These are phyloP conservation scores for Fusarium buharicum DNA, from an alignment of 2,329 filamentous ascomycete species.

Conservation along the genomic window DNA sequence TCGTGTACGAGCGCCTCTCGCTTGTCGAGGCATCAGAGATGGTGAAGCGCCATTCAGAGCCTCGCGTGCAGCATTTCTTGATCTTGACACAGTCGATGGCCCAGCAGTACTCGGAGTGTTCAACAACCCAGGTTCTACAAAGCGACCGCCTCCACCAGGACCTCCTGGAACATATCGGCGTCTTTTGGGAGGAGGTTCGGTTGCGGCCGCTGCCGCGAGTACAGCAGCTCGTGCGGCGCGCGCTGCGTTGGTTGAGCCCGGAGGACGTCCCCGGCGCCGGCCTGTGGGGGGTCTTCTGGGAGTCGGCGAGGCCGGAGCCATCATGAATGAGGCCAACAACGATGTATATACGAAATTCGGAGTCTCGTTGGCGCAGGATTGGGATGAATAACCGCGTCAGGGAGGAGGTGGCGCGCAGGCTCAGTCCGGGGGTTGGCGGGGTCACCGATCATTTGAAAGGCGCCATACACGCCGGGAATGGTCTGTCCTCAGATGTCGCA, in stretches of 20 bases:
- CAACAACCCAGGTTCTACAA: slow-evolving; percentile 76
- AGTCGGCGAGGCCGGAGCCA: slow-evolving; percentile 52
- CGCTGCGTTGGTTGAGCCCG: slow-evolving; percentile 55
- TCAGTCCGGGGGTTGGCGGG: slow-evolving; percentile 47
- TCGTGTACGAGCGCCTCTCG: slow-evolving; percentile 67
- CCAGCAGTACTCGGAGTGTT: slow-evolving; percentile 61
- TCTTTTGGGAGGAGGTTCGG: slow-evolving; percentile 75
- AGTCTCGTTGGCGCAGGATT: slow-evolving; percentile 31
- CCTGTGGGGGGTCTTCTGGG: slow-evolving; percentile 56
- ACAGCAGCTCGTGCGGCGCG: slow-evolving; percentile 54
- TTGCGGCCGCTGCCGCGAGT: slow-evolving; percentile 48
- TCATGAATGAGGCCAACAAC: slow-evolving; percentile 30
- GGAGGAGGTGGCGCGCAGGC: slow-evolving; percentile 47
- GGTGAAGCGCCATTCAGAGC: slow-evolving; percentile 51
- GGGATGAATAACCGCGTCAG: slow-evolving; percentile 42
- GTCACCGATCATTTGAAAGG: slow-evolving; percentile 45
- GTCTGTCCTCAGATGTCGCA: slow-evolving; percentile 19
- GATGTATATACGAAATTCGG: slow-evolving; percentile 27
- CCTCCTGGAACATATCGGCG: slow-evolving; percentile 87
- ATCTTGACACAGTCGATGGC: slow-evolving; percentile 61
- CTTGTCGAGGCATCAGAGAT: slow-evolving; percentile 63
- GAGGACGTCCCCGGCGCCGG: slow-evolving; percentile 60
- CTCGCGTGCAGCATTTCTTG: slow-evolving; percentile 61
- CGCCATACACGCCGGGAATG: slow-evolving; percentile 23
- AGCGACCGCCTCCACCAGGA: slow-evolving; percentile 85